Evolutionary conservation across 768 basidiomycete genomes (phyloP), one percentile per base, ranked within the genome.

Genomic region (Tulasnella sp.): DNA sequence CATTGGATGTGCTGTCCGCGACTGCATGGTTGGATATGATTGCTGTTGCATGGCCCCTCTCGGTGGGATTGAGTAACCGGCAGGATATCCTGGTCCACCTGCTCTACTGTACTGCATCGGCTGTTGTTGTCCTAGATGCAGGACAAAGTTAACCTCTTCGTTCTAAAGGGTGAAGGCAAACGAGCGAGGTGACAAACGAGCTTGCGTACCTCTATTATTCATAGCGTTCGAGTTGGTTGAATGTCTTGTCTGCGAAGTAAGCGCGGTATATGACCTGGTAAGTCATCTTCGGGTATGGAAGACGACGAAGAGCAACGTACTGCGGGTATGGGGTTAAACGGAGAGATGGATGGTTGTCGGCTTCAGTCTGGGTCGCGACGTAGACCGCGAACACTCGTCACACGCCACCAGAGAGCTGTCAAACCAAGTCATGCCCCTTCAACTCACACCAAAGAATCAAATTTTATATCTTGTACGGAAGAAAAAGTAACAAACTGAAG

Each of bases 1-100:
- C 79, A 91, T 84, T 77, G 82, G 85, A 80, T 89, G 91, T 37
- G 86, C 40, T 90, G 86, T 80, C 92, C 87, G 86, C 91, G 92
- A 77, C 85, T 89, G 89, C 79, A 92, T 87, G 46, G 87, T 86
- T 20, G 90, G 88, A 80, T 88, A 92, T 78, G 86, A 88, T 72
- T 83, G 84, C 80, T 85, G 77, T 83, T 83, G 75, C 80, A 84
- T 89, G 74, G 89, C 88, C 80, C 84, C 89, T 82, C 91, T 86
- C 81, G 90, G 90, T 79, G 90, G 90, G 82, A 91, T 85, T 29
- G 87, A 88, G 83, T 90, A 92, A 32, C 67, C 70, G 10, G 85
- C 83, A n/a, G 73, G 39, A 37, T 85, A 87, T 51, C 84, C 85
- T 82, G 92, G 90, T 84, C 89, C 93, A 81, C 91, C 91, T 55